Base-by-base conservation (phyloP, 2,329 filamentous ascomycete genomes). In the Fusarium subtropicale region DNA sequence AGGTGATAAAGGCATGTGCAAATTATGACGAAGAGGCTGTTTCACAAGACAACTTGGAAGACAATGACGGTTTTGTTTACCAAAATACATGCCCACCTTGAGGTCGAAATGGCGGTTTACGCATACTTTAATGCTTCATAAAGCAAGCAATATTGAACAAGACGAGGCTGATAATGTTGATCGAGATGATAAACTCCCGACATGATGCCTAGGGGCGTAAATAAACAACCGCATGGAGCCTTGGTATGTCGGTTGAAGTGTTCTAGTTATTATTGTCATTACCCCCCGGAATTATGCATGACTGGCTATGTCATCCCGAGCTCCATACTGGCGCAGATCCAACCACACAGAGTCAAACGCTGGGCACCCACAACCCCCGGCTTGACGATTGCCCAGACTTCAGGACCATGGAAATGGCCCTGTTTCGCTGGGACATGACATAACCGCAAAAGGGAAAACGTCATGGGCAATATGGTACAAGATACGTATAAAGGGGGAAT, bases 341-440 rank as follows among this genome's bases (percentile, higher is more conserved):
- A 24, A 22, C 66, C 66, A 69, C 28, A 56, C 56, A 67, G 33
- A 69, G 39, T 13, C 33, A 42, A 56, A 53, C 33, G 20, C 55
- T 51, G 26, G 41, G 16, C 66, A 53, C 56, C 45, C 41, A 28
- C 38, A 26, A 28, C 11, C 13, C 20, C 33, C 34, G n/a, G 39
- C 41, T 56, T 36, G 22, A 64, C 24, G 11, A 39, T 38, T 42
- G 44, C 22, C 51, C 42, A 64, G 50, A 36, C 22, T 26, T 33
- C 12, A 45, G 48, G 42, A 38, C 51, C 54, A 33, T 61, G 38
- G 54, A 63, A 55, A 39, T 26, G 24, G 20, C 51, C 66, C 42
- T 66, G 47, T 60, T 70, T 68, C 59, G 31, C 13, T 13, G 18
- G 31, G 45, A 38, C 54, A 70, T 70, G 67, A 71, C 67, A 70